Conservation (phyloP, 2,329 filamentous ascomycete genomes). For the Penicillium thymicola region DNA sequence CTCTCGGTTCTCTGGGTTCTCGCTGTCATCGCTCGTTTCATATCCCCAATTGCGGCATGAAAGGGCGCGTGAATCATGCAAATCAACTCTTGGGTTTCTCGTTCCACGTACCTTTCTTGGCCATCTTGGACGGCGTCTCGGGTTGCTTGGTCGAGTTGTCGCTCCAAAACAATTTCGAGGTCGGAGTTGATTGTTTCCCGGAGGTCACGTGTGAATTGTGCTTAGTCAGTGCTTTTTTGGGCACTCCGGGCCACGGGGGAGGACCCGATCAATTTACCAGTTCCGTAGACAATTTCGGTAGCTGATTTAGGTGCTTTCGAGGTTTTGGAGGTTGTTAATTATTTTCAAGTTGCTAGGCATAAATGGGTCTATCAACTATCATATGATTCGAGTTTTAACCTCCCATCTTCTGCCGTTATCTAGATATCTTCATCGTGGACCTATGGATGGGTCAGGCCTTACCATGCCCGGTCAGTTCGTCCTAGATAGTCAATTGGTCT, state of each 20-base stretch:
- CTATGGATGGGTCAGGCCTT: not conserved
- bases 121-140: conserved; percentile 23
- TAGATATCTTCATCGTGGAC: not conserved
- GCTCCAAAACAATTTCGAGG: conserved; percentile 14
- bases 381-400: too few relatives aligned
- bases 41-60: not conserved
- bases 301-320: not conserved
- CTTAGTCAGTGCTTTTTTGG: not conserved
- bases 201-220: not conserved
- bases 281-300: too few relatives aligned
- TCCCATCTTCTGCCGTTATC: not conserved
- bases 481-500: not conserved
- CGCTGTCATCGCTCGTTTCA: not conserved
- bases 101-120: conserved; percentile 17
- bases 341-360: not conserved
- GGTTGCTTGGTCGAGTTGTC: conserved; percentile 11
- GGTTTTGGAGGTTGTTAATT: not conserved
- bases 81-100: not conserved
- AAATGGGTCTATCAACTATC: not conserved
- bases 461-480: not conserved
- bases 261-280: too few relatives aligned
- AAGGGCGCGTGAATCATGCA: not conserved
- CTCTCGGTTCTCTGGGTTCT: not conserved
- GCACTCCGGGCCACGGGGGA: not conserved
- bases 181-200: conserved; percentile 4